Conservation (phyloP, 2,329 filamentous ascomycete species). For the Penicillium sp. region DNA sequence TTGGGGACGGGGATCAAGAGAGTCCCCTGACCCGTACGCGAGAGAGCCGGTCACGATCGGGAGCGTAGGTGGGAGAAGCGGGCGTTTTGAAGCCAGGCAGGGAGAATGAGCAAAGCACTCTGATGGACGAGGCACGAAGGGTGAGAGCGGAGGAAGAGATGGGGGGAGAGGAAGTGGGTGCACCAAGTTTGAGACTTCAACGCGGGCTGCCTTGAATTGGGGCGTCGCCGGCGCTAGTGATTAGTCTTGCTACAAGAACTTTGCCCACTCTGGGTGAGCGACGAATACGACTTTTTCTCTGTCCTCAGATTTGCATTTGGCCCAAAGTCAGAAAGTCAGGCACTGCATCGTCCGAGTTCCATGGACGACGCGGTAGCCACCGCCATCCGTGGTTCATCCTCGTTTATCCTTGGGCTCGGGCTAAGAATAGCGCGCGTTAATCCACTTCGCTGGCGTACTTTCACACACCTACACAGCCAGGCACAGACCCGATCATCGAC, state of each 20-base stretch:
- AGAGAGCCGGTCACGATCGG: constrained; percentile 6
- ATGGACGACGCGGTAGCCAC: too few species aligned
- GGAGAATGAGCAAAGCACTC: neutral
- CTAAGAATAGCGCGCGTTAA: too few species aligned
- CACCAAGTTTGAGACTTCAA: constrained; percentile 12
- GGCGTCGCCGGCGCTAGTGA: constrained; percentile 7
- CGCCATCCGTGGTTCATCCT: too few species aligned
- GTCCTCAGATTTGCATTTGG: too few species aligned
- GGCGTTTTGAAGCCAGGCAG: neutral
- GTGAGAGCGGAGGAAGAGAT: constrained; percentile 7
- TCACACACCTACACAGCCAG: neutral
- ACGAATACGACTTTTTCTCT: too few species aligned
- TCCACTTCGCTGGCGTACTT: too few species aligned
- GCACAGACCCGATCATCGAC: neutral
- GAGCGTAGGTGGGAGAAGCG: neutral
- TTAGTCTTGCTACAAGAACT: too few species aligned
- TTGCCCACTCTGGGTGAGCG: too few species aligned
- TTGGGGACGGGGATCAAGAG: constrained; percentile 8
- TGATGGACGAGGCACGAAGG: neutral
- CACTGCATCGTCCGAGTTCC: too few species aligned
- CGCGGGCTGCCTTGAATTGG: constrained; percentile 2
- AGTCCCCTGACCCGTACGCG: constrained; percentile 12
- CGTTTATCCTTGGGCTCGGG: too few species aligned
- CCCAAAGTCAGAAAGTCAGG: too few species aligned
- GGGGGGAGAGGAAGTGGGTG: neutral